A percentile compares a stretch with the other conserved stretches of the same genome.
Evolutionary conservation across 768 basidiomycete genomes (phyloP).

Genomic region (Stropharia rugosoannulata): DNA sequence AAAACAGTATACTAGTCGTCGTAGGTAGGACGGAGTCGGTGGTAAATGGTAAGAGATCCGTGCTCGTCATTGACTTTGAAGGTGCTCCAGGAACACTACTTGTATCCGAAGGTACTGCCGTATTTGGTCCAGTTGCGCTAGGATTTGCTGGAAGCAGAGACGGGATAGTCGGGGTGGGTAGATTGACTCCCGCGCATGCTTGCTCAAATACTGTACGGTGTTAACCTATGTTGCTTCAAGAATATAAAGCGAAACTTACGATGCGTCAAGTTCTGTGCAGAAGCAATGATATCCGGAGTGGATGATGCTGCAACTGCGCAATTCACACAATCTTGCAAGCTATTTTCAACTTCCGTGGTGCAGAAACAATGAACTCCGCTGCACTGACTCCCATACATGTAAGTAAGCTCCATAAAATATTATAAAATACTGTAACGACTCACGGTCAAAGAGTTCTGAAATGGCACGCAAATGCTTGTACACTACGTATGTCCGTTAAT

Average conservation of each 20-base stretch:
- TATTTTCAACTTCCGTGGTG: slow-evolving; percentile 7
- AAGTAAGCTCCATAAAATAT: background rate
- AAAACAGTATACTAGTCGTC: background rate
- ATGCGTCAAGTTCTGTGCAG: slow-evolving; percentile 16
- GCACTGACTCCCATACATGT: background rate
- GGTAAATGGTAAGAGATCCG: background rate
- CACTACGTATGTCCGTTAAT: background rate
- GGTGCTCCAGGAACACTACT: background rate
- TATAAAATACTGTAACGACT: background rate
- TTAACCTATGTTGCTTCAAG: background rate
- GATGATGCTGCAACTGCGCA: slow-evolving; percentile 23
- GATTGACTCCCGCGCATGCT: background rate
- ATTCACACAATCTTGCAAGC: slow-evolving; percentile 29
- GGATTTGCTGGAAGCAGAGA: background rate
- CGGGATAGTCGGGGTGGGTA: background rate
- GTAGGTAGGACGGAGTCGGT: background rate
- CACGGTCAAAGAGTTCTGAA: background rate
- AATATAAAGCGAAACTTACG: background rate
- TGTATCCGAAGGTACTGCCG: background rate
- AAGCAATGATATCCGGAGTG: slow-evolving; percentile 2
- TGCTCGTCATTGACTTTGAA: background rate
- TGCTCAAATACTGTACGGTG: background rate
- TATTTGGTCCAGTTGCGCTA: background rate
- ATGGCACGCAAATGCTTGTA: background rate
- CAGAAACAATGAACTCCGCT: slow-evolving; percentile 12